phyloP scores from a whole-genome alignment of 2,329 filamentous ascomycete genomes.

The Sclerotinia spermophila region DNA sequence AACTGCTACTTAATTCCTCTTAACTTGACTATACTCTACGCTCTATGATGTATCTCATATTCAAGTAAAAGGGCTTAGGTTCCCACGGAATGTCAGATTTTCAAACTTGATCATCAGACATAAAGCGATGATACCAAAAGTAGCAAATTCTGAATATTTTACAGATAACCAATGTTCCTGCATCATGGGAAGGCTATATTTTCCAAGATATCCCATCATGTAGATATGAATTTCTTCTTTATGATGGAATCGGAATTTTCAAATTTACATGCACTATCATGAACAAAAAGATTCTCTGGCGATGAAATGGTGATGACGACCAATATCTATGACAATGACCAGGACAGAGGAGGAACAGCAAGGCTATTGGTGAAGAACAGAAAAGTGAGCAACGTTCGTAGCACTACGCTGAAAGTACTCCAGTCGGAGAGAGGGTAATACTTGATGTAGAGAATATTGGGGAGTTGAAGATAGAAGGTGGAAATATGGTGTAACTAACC shows the following conservation, averaged over 20 bases:
- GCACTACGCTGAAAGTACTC: conserved; percentile 63
- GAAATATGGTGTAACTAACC: conserved; percentile 63
- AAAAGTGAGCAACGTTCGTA: conserved; percentile 62
- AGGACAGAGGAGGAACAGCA: conserved; percentile 56
- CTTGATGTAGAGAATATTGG: conserved; percentile 65
- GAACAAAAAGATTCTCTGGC: conserved; percentile 58
- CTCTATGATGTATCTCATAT: neutral
- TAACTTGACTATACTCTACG: neutral
- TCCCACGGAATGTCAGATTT: no score
- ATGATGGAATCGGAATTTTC: conserved; percentile 68
- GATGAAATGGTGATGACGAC: conserved; percentile 62
- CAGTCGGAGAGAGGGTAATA: conserved; percentile 51
- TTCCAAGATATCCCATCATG: conserved; percentile 50
- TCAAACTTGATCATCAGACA: neutral
- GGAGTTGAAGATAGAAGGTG: conserved; percentile 66
- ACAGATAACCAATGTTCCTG: no score
- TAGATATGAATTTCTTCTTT: conserved; percentile 67
- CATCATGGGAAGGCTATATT: neutral
- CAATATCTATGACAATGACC: conserved; percentile 55
- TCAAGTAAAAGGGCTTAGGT: no score
- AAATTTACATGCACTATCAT: conserved; percentile 62
- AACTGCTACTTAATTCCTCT: neutral
- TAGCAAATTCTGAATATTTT: neutral
- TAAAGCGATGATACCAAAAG: neutral
- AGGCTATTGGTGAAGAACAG: conserved; percentile 62